Conservation (phyloP, 169 alveolate genomes). For the Babesia microti region DNA sequence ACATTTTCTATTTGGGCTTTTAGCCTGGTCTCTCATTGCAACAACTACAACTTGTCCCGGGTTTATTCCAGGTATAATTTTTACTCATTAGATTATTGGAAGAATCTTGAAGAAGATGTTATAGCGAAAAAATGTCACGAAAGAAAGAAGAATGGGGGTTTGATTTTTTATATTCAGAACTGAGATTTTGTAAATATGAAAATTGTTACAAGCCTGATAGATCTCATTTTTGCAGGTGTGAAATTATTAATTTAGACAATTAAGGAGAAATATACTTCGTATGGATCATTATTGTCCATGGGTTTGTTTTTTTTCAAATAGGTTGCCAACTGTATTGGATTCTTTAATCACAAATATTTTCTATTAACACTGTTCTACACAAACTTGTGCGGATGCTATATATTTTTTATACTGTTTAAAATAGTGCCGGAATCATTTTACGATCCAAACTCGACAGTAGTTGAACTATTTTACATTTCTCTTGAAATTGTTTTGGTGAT, state of each 20-base stretch:
- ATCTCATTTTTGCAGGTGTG: conserved; percentile 19
- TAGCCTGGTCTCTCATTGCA: conserved; percentile 39
- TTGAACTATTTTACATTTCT: conserved; percentile 30
- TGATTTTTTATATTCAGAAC: conserved; percentile 12
- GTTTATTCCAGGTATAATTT: conserved; percentile 23
- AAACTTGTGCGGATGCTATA: conserved; percentile 12
- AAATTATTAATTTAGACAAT: conserved; percentile 9
- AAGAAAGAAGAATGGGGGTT: conserved; percentile 33
- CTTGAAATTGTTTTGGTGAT: conserved; percentile 14
- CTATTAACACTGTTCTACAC: conserved; percentile 35
- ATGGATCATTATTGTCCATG: conserved; percentile 51
- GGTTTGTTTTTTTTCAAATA: conserved; percentile 17
- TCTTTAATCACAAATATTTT: conserved; percentile 38
- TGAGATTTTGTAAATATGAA: conserved; percentile 34
- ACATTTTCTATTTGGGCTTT: conserved; percentile 13
- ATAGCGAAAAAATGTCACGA: conserved; percentile 27
- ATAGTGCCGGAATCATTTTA: conserved; percentile 4
- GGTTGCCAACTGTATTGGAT: conserved; percentile 43
- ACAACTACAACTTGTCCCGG: conserved; percentile 41
- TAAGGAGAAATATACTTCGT: conserved; percentile 37
- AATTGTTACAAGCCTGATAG: conserved; percentile 42
- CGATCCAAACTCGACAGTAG: conserved; percentile 34
- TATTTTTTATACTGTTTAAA: conserved; percentile 8
- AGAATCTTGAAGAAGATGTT: conserved; percentile 17
- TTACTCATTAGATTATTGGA: neutral